A percentile compares a stretch with the other conserved stretches of the same genome.
phyloP scores from a whole-genome alignment of 805 yeast genomes.

The Maudiozyma serrabonitensis region DNA sequence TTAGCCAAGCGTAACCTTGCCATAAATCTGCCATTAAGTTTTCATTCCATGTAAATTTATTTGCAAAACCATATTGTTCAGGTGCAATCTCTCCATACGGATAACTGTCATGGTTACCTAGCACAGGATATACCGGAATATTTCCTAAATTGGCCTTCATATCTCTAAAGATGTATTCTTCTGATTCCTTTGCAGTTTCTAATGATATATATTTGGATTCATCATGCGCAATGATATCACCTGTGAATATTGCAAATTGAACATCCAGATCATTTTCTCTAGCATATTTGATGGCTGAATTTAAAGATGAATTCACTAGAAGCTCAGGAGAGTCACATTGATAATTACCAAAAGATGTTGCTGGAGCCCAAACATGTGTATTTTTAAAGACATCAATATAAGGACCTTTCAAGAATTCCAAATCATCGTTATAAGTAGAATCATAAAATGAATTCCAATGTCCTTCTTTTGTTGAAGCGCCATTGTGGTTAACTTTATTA shows the following conservation, averaged over 20 bases:
- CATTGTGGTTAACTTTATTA: not conserved
- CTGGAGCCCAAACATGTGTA: not conserved
- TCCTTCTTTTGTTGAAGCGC: not conserved
- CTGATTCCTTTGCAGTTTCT: not conserved
- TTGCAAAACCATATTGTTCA: not conserved
- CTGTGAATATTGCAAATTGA: not conserved
- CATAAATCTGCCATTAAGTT: not conserved
- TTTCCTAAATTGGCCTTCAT: not conserved
- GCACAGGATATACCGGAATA: not conserved
- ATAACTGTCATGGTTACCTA: not conserved
- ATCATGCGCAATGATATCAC: not conserved
- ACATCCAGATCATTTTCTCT: not conserved
- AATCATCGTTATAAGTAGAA: not conserved
- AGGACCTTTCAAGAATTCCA: not conserved
- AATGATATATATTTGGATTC: not conserved
- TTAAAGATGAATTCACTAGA: not conserved
- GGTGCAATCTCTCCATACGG: not conserved
- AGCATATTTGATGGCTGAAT: not conserved
- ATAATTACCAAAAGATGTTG: not conserved
- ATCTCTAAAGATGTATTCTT: not conserved
- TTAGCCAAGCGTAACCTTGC: not conserved
- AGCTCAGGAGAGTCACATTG: not conserved
- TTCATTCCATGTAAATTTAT: not conserved
- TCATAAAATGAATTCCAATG: not conserved
- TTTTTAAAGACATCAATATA: not conserved